Percentiles rank a stretch among this genome's conserved stretches.
Evolutionary conservation across 768 basidiomycete species (phyloP).

Genomic region (Lactarius indigo): DNA sequence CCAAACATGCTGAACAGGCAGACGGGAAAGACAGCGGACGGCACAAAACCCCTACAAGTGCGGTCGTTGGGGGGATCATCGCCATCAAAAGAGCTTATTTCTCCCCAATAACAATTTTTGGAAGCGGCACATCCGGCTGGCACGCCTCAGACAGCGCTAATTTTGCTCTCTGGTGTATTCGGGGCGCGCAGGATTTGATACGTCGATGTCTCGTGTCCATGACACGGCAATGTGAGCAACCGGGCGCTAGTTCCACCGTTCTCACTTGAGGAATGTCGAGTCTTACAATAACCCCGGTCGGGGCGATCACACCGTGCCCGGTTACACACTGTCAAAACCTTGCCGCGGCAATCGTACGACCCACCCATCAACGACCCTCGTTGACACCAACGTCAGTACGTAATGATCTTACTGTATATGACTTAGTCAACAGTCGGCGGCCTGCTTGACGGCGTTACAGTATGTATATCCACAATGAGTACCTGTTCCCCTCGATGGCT

Average conservation of each 20-base stretch:
- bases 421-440: not conserved
- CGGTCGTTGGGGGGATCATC: not conserved
- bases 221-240: not conserved
- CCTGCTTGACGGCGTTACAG: not conserved
- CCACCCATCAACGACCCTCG: not conserved
- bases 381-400: not conserved
- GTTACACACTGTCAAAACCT: not conserved
- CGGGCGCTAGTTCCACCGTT: no score
- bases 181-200: not conserved
- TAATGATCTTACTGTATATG: not conserved
- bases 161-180: not conserved
- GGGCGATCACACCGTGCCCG: not conserved
- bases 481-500: not conserved
- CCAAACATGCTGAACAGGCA: not conserved
- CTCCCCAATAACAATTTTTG: not conserved
- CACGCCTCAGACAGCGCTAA: not conserved
- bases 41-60: not conserved
- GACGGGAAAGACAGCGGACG: not conserved
- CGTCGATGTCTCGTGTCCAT: not conserved
- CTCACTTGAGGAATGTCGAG: no score
- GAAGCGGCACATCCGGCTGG: not conserved
- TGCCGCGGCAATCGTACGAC: not conserved
- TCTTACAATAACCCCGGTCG: not conserved
- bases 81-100: not conserved
- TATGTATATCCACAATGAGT: not conserved